A percentile compares a stretch with the other conserved stretches of the same genome.
phyloP scores from a whole-genome alignment of 2,329 filamentous ascomycete genomes.

The Mycosphaerella sp. region DNA sequence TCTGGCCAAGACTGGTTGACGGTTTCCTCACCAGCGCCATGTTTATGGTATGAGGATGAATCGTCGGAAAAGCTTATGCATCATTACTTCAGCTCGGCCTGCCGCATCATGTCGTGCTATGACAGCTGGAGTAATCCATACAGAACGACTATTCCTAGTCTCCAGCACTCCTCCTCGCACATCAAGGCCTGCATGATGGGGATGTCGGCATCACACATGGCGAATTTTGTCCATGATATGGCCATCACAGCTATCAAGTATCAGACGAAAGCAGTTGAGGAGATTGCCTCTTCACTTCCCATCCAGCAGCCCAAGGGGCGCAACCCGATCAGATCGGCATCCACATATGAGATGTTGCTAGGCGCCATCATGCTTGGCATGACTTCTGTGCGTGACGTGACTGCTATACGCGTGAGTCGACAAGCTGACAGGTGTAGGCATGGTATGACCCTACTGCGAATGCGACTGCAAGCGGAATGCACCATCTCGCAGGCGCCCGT shows the following conservation, averaged over 20 bases:
- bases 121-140: conserved; percentile 11
- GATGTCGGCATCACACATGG: conserved; percentile 14
- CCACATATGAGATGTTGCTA: conserved; percentile 8
- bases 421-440: background rate
- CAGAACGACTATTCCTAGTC: conserved; percentile 8
- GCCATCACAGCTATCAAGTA: conserved; percentile 8
- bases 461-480: background rate
- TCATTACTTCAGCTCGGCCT: conserved; percentile 11
- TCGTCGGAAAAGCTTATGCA: background rate
- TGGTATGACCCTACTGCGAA: conserved; percentile 11
- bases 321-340: background rate
- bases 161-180: background rate
- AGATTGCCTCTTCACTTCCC: conserved; percentile 2
- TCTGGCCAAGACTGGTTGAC: background rate
- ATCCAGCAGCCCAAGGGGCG: background rate
- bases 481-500: conserved; percentile 13
- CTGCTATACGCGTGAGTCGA: background rate
- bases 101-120: conserved; percentile 14
- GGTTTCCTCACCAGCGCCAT: background rate
- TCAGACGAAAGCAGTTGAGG: conserved; percentile 10
- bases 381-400: conserved; percentile 9
- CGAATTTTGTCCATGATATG: conserved; percentile 8
- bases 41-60: background rate
- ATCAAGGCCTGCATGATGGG: conserved; percentile 12
- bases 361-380: conserved; percentile 14